Base-by-base conservation (phyloP, 2,329 filamentous ascomycete species). In the Cladorrhinum sp. region DNA sequence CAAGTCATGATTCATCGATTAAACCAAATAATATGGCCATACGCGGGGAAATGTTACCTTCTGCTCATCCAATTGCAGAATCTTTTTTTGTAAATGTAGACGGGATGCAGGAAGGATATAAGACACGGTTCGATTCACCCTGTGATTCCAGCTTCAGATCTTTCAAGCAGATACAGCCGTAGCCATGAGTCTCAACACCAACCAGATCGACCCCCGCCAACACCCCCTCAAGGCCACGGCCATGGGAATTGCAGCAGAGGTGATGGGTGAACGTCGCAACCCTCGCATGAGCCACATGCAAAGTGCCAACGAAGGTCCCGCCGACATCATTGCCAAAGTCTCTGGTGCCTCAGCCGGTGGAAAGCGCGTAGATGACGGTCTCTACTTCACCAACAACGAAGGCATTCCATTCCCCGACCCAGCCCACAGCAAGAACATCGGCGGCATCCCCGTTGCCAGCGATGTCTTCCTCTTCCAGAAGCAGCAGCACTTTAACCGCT, bases 401-500 rank as follows among this genome's bases (percentile, higher is more conserved):
- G 81, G 76, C 48, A 78, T 79, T 46, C 81, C 80, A 0, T 79
- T 76, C 58, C 81, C 80, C 2, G 80, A 83, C 62, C 72, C 76
- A 6, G 64, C 64, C 23, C 80, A 82, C 67, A 82, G 80, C 72
- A 82, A 82, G 73, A 83, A 77, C 2, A 73, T 81, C 30, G 80
- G 80, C 0, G 81, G 80, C 3, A 75, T 83, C 49, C 80, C 80
- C 0, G 68, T 83, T 0, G 74, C 75, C 5, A 82, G 79, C 64
- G 80, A 82, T 69, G 73, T 77, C 0, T 81, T 81, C 64, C 72
- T 83, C 24, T 75, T 83, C 61, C 80, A 84, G 72, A 82, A 82
- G 70, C 80, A 83, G 70, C 80, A 83, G 70, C 75, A 76, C 18
- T 83, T 83, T 74, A 83, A 83, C 63, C 74, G 81, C n/a, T 80